phyloP scores from a whole-genome alignment of 805 yeast species.

The Suhomyces emberorum region DNA sequence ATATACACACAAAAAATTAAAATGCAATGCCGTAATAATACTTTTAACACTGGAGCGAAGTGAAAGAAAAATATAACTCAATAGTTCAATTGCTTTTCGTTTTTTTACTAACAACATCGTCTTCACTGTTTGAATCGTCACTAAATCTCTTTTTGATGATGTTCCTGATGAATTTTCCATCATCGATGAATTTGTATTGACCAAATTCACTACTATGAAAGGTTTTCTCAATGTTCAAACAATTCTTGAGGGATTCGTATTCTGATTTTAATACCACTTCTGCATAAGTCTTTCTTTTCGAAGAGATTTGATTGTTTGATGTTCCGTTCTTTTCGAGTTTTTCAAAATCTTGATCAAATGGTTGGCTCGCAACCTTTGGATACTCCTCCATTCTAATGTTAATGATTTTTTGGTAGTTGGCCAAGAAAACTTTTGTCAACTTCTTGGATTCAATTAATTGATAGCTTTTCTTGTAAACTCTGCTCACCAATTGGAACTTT shows the following conservation, averaged over 20 bases:
- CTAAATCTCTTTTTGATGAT: conserved; percentile 47
- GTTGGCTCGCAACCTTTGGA: conserved; percentile 34
- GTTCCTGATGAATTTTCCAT: conserved; percentile 56
- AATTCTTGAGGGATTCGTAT: conserved; percentile 43
- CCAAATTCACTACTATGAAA: conserved; percentile 18
- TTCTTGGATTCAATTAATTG: conserved; percentile 54
- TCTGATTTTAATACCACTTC: conserved; percentile 56
- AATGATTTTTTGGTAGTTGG: conserved; percentile 32
- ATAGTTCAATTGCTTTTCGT: neutral
- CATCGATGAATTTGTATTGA: conserved; percentile 47
- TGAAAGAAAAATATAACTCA: neutral
- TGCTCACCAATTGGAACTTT: conserved; percentile 36
- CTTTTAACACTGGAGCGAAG: too few relatives aligned
- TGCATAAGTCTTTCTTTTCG: conserved; percentile 45
- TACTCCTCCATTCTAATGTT: conserved; percentile 43
- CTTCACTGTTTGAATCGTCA: conserved; percentile 7
- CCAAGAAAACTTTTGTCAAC: conserved; percentile 39
- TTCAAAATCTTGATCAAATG: conserved; percentile 8
- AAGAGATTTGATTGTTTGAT: neutral
- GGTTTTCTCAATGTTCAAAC: conserved; percentile 28
- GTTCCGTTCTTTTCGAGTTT: neutral
- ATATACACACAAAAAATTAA: too few relatives aligned
- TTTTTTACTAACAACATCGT: conserved; percentile 1
- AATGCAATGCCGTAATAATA: too few relatives aligned
- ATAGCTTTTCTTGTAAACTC: conserved; percentile 57